Base-by-base conservation (phyloP, 345 rosid genomes). In the Excoecaria cochinchinensis region DNA sequence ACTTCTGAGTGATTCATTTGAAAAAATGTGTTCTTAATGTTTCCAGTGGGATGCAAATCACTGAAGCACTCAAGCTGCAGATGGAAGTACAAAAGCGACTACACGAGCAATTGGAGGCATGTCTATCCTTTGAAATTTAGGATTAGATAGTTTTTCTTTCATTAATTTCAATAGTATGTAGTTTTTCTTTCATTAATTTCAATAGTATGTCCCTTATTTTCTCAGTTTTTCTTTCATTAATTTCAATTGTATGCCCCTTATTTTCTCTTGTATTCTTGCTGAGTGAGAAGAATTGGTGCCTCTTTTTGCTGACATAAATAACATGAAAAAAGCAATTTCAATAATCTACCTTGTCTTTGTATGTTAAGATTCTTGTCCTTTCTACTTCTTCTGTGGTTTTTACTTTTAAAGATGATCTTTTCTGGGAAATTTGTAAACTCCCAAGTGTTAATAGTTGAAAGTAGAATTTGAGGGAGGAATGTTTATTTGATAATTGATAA, bases 11-110 rank as follows among this genome's bases (percentile, higher is more conserved):
- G 21, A 44, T 19, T 83, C 48, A 52, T 42, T 62, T 63, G 42
- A 74, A n/a, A 19, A 66, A 44, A 53, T 56, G 24, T 31, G 48
- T 25, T 72, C 56, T 67, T 84, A 70, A 56, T 60, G 8, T 48
- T 82, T 84, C 77, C 96, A 93, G 98, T 69, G 97, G 99, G 67
- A 90, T 90, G 94, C 98, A 95, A 87, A 91, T 95, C 71, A 93
- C 99, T n/a, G 99, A 95, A 88, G 99, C 99, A 46, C 95, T 95
- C 74, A 95, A 95, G 87, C 82, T 95, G 80, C 99, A 95, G 79
- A 93, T 95, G 94, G 99, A 95, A 80, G 98, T 95, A 81, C 98
- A 93, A 79, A 95, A 91, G 86, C 92, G 99, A 64, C 81, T 95
- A 72, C 96, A 91, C 72, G 99, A 95, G 85, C 99, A 95, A 82